These are phyloP conservation scores for Exophiala mesophila DNA, from an alignment of 2,329 filamentous ascomycete species.

Conservation along the genomic window DNA sequence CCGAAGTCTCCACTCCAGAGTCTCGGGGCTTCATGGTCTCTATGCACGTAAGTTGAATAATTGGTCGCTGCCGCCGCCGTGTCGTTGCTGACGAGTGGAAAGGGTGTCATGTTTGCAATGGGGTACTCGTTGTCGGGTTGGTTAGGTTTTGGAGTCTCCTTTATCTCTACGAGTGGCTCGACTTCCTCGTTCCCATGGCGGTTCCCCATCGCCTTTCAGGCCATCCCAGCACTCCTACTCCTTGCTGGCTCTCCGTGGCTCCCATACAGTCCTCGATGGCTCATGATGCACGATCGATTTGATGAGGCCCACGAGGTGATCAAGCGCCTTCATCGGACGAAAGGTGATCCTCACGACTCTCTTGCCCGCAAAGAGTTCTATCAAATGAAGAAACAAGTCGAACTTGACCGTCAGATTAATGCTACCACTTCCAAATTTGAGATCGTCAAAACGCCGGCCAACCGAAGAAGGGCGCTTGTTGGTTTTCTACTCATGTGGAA, in stretches of 20 bases:
- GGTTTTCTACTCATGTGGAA: constrained; percentile 39
- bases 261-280: constrained; percentile 49
- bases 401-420: constrained; percentile 35
- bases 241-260: constrained; percentile 37
- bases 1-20: constrained; percentile 25
- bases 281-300: constrained; percentile 39
- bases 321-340: constrained; percentile 40
- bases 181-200: constrained; percentile 30
- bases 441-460: constrained; percentile 39
- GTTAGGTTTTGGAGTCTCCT: constrained; percentile 24
- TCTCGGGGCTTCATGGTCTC: constrained; percentile 25
- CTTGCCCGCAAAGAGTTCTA: constrained; percentile 39
- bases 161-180: constrained; percentile 19
- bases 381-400: constrained; percentile 42
- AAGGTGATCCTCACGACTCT: constrained; percentile 36
- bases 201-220: constrained; percentile 40
- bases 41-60: constrained; percentile 33
- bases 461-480: constrained; percentile 38
- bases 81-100: constrained; percentile 33
- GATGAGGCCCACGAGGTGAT: constrained; percentile 42
- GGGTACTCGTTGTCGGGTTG: constrained; percentile 24
- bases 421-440: constrained; percentile 34
- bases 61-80: constrained; percentile 38
- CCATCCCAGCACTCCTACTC: constrained; percentile 37
- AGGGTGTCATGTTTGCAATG: constrained; percentile 24